Conservation (phyloP, 225 moss, liverwort and hornwort genomes). For the Physcomitrium patens region DNA sequence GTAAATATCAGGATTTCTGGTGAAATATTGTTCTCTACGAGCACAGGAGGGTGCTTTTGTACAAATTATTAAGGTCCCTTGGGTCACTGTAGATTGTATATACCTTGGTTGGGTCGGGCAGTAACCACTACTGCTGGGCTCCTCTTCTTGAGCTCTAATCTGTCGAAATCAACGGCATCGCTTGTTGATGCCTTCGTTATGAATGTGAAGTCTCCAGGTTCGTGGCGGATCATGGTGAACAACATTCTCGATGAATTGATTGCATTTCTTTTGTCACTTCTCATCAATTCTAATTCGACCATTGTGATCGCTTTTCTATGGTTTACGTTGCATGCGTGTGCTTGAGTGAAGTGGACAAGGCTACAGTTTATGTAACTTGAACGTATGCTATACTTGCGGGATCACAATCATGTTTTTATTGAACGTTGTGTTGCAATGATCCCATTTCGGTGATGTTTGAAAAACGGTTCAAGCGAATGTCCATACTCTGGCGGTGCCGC, state of each 20-base stretch:
- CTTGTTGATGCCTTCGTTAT: slow-evolving; percentile 41
- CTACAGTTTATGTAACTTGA: too few relatives aligned
- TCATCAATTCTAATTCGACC: too few relatives aligned
- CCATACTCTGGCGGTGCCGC: too few relatives aligned
- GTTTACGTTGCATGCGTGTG: too few relatives aligned
- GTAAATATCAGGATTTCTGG: slow-evolving; percentile 22
- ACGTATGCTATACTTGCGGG: too few relatives aligned
- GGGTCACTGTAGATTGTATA: slow-evolving; percentile 33
- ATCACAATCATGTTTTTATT: too few relatives aligned
- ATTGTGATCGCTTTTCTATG: too few relatives aligned
- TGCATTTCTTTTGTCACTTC: not conserved
- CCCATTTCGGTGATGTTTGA: too few relatives aligned
- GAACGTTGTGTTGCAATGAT: too few relatives aligned
- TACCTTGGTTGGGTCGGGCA: slow-evolving; percentile 4
- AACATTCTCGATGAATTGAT: slow-evolving; percentile 28
- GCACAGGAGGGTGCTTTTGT: slow-evolving; percentile 33
- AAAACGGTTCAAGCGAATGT: too few relatives aligned
- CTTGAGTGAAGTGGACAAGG: too few relatives aligned
- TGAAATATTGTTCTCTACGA: slow-evolving; percentile 23
- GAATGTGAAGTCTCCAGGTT: slow-evolving; percentile 47
- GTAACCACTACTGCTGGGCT: slow-evolving; percentile 40
- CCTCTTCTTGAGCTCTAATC: slow-evolving; percentile 57
- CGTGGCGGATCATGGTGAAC: slow-evolving; percentile 7
- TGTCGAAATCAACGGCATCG: slow-evolving; percentile 66
- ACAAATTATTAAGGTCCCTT: slow-evolving; percentile 30